phyloP scores from a whole-genome alignment of 257 asterid genomes.

The Solanum sejunctum region DNA sequence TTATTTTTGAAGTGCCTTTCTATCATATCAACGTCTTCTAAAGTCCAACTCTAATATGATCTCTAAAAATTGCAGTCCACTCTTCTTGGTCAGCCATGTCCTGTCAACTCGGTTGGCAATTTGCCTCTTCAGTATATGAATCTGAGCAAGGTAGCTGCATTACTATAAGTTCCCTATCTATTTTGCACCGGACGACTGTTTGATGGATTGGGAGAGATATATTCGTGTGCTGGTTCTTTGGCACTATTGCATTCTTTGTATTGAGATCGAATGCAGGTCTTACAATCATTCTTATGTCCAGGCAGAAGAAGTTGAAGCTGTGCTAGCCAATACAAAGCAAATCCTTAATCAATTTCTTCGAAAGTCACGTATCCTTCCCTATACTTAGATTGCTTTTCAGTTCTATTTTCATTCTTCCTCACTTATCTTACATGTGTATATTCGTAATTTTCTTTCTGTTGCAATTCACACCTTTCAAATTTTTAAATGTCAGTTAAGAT shows the following conservation, averaged over 20 bases:
- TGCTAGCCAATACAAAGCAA: conserved; percentile 81
- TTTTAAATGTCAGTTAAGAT: neutral
- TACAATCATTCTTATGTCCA: conserved; percentile 8
- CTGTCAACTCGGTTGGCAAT: conserved; percentile 88
- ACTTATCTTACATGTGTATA: neutral
- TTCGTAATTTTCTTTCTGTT: neutral
- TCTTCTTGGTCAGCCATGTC: conserved; percentile 87
- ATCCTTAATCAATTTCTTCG: conserved; percentile 74
- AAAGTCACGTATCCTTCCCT: conserved; percentile 75
- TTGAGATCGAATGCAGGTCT: neutral
- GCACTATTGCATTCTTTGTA: neutral
- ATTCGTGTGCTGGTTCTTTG: neutral
- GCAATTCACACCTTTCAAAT: neutral
- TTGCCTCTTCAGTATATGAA: conserved; percentile 72
- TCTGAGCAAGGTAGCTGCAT: conserved; percentile 50
- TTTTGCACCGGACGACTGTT: neutral
- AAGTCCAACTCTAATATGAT: conserved; percentile 7
- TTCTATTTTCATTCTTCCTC: neutral
- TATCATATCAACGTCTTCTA: neutral
- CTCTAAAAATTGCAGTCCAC: conserved; percentile 59
- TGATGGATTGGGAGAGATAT: neutral
- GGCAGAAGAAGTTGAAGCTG: conserved; percentile 89
- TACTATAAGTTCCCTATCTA: neutral
- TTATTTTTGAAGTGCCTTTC: neutral
- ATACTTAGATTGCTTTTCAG: neutral